These are phyloP conservation scores for Myxozyma mucilagina DNA, from an alignment of 805 yeast species.

Conservation along the genomic window DNA sequence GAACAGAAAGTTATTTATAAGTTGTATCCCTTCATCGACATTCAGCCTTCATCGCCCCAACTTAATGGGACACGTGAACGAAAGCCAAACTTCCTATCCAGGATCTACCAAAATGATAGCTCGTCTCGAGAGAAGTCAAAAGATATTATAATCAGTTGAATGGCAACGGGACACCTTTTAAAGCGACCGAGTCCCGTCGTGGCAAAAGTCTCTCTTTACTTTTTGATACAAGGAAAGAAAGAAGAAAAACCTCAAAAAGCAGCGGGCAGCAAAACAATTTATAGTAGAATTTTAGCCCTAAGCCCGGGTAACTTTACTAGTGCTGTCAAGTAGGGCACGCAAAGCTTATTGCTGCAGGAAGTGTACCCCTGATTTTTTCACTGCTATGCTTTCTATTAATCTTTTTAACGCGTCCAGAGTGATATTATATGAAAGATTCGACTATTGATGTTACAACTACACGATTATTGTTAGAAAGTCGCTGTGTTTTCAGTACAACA, in stretches of 20 bases:
- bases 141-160: background rate
- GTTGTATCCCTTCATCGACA: constrained; percentile 32
- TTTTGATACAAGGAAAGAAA: constrained; percentile 28
- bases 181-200: constrained; percentile 26
- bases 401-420: too few relatives aligned
- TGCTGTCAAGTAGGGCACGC: too few relatives aligned
- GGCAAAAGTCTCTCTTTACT: constrained; percentile 32
- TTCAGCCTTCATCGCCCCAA: constrained; percentile 32
- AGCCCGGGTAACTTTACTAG: background rate
- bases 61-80: constrained; percentile 30
- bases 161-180: constrained; percentile 30
- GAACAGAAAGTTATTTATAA: background rate
- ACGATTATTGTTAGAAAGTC: too few relatives aligned
- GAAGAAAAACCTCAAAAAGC: background rate
- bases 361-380: too few relatives aligned
- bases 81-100: constrained; percentile 32
- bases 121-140: constrained; percentile 24
- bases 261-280: background rate
- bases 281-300: background rate
- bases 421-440: too few relatives aligned
- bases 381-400: too few relatives aligned
- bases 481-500: too few relatives aligned
- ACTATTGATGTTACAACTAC: too few relatives aligned
- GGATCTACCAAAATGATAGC: constrained; percentile 9
- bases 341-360: too few relatives aligned